A percentile compares a stretch with the other conserved stretches of the same genome.
These are phyloP conservation scores for Caryopteris hybrid DNA, from an alignment of 305 asterid species.

Conservation along the genomic window DNA sequence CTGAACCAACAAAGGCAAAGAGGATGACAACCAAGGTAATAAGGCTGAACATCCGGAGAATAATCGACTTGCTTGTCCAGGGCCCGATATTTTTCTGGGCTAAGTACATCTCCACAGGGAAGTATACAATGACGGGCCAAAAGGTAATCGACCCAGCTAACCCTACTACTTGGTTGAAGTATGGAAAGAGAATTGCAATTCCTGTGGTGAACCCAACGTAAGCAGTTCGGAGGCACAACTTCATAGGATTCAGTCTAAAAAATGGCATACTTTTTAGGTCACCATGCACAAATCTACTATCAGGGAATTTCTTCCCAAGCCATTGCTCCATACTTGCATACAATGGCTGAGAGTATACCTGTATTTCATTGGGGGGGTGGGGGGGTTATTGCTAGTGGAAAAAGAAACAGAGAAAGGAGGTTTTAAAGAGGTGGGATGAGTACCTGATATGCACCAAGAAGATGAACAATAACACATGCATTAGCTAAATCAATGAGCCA, in stretches of 20 bases:
- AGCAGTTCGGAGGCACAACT: slow-evolving; percentile 51
- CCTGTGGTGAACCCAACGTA: slow-evolving; percentile 61
- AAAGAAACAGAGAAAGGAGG: background rate
- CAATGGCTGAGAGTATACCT: slow-evolving; percentile 72
- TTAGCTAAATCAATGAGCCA: slow-evolving; percentile 86
- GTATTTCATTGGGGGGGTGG: background rate
- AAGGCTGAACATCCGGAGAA: slow-evolving; percentile 37
- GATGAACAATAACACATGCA: slow-evolving; percentile 72
- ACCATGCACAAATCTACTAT: slow-evolving; percentile 32
- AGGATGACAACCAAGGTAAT: slow-evolving; percentile 38
- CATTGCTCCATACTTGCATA: slow-evolving; percentile 53
- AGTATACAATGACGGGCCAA: slow-evolving; percentile 73
- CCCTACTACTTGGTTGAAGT: slow-evolving; percentile 68
- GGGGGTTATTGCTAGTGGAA: background rate
- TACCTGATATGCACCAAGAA: slow-evolving; percentile 89
- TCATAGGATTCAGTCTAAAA: slow-evolving; percentile 37
- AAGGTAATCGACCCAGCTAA: slow-evolving; percentile 69
- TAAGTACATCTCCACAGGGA: slow-evolving; percentile 81
- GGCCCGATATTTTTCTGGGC: slow-evolving; percentile 43
- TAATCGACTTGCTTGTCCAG: slow-evolving; percentile 40
- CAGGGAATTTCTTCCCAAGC: slow-evolving; percentile 41
- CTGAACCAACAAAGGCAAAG: slow-evolving; percentile 71
- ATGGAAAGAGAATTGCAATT: slow-evolving; percentile 54
- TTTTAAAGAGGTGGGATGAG: background rate
- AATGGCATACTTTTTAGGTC: slow-evolving; percentile 35